Conservation (phyloP, 208 protist species). For the Herpetomonas muscarum region DNA sequence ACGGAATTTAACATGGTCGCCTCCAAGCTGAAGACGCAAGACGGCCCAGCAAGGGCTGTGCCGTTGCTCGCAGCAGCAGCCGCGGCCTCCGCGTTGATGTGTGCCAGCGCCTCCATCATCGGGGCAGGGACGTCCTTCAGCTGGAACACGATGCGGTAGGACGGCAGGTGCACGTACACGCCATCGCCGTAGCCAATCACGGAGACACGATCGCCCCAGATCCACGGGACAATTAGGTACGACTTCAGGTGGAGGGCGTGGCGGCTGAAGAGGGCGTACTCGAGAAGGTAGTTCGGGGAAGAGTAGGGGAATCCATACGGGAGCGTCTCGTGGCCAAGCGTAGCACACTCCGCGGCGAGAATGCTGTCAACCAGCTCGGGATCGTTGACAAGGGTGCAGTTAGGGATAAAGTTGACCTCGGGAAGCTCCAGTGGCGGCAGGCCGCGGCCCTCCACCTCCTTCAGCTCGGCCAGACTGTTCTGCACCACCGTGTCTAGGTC, state of each 20-base stretch:
- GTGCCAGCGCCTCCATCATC: slow-evolving; percentile 27
- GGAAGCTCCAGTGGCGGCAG: slow-evolving; percentile 38
- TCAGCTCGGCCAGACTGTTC: slow-evolving; percentile 28
- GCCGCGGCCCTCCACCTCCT: slow-evolving; percentile 21
- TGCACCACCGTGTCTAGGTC: slow-evolving; percentile 27
- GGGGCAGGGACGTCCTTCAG: slow-evolving; percentile 17
- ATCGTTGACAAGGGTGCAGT: slow-evolving; percentile 52
- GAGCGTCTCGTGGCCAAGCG: slow-evolving; percentile 20
- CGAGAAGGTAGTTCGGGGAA: slow-evolving; percentile 79
- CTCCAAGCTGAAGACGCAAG: slow-evolving; percentile 66
- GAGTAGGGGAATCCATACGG: slow-evolving; percentile 66
- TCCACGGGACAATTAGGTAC: slow-evolving; percentile 75
- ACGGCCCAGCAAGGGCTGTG: not conserved
- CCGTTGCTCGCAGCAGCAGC: slow-evolving; percentile 7
- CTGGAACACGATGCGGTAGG: slow-evolving; percentile 73
- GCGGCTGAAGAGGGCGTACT: slow-evolving; percentile 76
- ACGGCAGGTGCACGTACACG: slow-evolving; percentile 73
- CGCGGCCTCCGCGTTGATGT: slow-evolving; percentile 16
- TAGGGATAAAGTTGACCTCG: slow-evolving; percentile 49
- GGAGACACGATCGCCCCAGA: slow-evolving; percentile 74
- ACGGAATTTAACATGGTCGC: slow-evolving; percentile 50
- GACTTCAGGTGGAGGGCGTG: slow-evolving; percentile 47
- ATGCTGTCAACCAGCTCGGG: slow-evolving; percentile 45
- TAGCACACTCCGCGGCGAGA: slow-evolving; percentile 35
- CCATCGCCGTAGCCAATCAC: slow-evolving; percentile 57